These are phyloP conservation scores for Xylariaceae sp. DNA, from an alignment of 2,329 filamentous ascomycete species.

Conservation along the genomic window DNA sequence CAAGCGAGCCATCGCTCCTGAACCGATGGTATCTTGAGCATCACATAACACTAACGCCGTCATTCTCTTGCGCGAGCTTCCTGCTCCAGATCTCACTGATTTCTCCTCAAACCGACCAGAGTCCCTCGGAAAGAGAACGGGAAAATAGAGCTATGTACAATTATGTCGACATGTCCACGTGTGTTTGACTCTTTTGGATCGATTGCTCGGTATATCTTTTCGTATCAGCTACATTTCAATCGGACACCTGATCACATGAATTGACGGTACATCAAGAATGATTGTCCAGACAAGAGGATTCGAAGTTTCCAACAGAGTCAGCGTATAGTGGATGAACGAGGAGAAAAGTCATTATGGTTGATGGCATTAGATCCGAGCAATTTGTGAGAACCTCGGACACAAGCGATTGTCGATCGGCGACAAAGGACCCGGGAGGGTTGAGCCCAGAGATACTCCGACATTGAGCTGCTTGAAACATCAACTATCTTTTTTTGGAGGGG, in stretches of 20 bases:
- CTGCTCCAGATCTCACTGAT: not conserved
- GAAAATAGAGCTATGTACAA: constrained; percentile 2
- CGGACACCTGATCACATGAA: not conserved
- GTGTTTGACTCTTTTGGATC: not conserved
- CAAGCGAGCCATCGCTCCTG: not conserved
- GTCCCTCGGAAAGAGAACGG: not conserved
- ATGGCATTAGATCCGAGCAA: too few species aligned
- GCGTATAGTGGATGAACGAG: too few species aligned
- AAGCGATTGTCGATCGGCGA: too few species aligned
- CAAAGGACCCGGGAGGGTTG: too few species aligned
- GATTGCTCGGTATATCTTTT: not conserved
- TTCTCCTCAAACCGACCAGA: not conserved
- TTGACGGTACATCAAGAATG: not conserved
- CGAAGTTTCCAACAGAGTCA: too few species aligned
- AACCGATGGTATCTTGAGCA: not conserved
- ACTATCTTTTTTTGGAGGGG: too few species aligned
- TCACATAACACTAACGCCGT: not conserved
- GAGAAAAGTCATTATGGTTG: too few species aligned
- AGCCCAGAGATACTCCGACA: too few species aligned
- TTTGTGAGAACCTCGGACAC: too few species aligned
- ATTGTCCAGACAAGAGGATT: too few species aligned
- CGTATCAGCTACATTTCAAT: not conserved
- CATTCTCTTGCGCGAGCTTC: not conserved
- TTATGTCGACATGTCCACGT: not conserved
- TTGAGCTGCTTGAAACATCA: too few species aligned